Evolutionary conservation across 1,139 yeast genomes (phyloP), one percentile per base, ranked within the genome.

Genomic region (Geotrichum siamense): DNA sequence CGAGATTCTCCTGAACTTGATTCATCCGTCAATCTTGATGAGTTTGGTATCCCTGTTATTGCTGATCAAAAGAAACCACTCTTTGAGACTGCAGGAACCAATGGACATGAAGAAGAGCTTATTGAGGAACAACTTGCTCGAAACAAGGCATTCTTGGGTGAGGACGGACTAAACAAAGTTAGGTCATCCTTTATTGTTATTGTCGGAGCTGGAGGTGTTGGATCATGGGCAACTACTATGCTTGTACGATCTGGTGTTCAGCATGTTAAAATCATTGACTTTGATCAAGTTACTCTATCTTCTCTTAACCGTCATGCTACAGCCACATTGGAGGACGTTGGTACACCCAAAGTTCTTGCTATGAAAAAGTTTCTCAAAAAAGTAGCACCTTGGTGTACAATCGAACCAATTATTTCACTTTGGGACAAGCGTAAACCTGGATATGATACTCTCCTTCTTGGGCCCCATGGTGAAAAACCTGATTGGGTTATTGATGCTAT

Each of bases 121-220:
- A 79, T 86, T 43, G 75, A 81, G 48, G 98, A 91, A 64, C 97
- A 91, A 61, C 74, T 89, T 34, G 95, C 97, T 0, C 71, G 98
- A 53, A 91, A 89, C 67, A 82, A 85, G 59, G 96, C 95, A 2
- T 91, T 91, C 58, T 69, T 91, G 28, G 87, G 95, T 2, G 83
- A 81, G 41, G 82, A 79, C 16, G 97, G 96, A 1, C 78, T 86
- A 76, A 62, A 66, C n/a, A 77, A 76, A 50, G 75, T 91, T 17
- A 76, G 95, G 46, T 63, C 70, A n/a, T 81, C 86, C 55, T 73
- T 77, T 49, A 76, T 91, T 2, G 82, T 86, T 2, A 83, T 91
- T 15, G 96, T 91, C n/a, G 98, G 98, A 23, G 94, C 91, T 8
- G 98, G 98, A 43, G 98, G 98, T 38, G 98, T 91, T 28, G 98